phyloP scores from a whole-genome alignment of 2,329 filamentous ascomycete species.

The Exserohilum rostratum region DNA sequence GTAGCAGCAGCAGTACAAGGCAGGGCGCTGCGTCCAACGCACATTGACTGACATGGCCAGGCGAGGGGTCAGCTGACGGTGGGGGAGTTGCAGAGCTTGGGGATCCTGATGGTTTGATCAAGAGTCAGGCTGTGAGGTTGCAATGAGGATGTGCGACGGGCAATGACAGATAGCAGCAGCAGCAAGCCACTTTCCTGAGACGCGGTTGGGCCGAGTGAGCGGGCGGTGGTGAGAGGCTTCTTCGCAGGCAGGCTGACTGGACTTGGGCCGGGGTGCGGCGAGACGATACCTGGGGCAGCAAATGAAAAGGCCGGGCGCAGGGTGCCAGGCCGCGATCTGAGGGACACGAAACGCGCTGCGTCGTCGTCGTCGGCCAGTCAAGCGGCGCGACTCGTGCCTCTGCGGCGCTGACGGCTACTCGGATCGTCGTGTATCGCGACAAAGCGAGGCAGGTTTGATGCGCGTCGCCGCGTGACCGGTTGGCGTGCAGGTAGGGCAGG shows the following conservation, averaged over 20 bases:
- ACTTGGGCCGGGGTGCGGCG: conserved; percentile 19
- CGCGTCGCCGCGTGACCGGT: conserved; percentile 24
- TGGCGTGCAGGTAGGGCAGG: conserved; percentile 3
- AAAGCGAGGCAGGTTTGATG: conserved; percentile 24
- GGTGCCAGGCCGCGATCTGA: conserved; percentile 16
- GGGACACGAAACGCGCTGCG: conserved; percentile 37
- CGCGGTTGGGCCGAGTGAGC: conserved; percentile 31
- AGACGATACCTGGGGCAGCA: conserved; percentile 38
- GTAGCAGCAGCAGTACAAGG: conserved; percentile 5
- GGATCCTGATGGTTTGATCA: conserved; percentile 15
- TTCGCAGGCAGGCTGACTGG: conserved; percentile 32
- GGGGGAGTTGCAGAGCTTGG: conserved; percentile 14
- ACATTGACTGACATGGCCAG: conserved; percentile 28
- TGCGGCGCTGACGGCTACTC: conserved; percentile 51
- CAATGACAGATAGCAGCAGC: conserved; percentile 18
- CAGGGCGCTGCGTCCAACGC: conserved; percentile 4
- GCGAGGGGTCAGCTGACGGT: conserved; percentile 38
- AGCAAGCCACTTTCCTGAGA: conserved; percentile 25
- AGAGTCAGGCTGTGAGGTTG: conserved; percentile 21
- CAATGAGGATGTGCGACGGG: conserved; percentile 17
- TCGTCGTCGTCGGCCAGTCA: conserved; percentile 24
- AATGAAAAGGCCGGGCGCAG: conserved; percentile 34
- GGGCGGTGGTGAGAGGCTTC: conserved; percentile 19
- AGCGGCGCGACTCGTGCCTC: conserved; percentile 76
- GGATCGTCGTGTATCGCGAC: conserved; percentile 28